phyloP scores from a whole-genome alignment of 176 grass and related monocot species.

The Paspalum vaginatum region DNA sequence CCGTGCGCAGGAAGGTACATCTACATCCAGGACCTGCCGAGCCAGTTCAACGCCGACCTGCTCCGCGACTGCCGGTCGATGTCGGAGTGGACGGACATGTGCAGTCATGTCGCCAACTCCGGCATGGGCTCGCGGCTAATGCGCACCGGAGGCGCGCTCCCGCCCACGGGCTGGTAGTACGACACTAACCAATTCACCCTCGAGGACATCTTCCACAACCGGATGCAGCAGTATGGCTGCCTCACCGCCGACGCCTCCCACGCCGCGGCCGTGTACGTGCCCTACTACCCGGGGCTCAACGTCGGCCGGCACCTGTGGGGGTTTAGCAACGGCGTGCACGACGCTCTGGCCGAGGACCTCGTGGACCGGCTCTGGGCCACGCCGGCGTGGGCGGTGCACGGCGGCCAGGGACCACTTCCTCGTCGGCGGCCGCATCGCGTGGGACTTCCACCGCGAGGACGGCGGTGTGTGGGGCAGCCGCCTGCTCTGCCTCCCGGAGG shows the following conservation, averaged over 20 bases:
- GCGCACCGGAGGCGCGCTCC: constrained; percentile 48
- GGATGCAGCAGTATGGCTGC: constrained; percentile 70
- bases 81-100: constrained; percentile 59
- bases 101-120: constrained; percentile 46
- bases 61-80: constrained; percentile 55
- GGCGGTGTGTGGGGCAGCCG: constrained; percentile 63
- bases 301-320: constrained; percentile 63
- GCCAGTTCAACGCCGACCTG: constrained; percentile 54
- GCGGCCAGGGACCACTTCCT: too few species aligned
- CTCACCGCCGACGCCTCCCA: constrained; percentile 66
- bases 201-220: constrained; percentile 70
- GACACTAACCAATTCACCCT: constrained; percentile 71
- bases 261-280: too few species aligned
- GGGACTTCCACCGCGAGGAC: constrained; percentile 60
- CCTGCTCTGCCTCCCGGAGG: constrained; percentile 57
- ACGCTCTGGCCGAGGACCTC: constrained; percentile 52
- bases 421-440: constrained; percentile 65
- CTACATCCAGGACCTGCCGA: constrained; percentile 55
- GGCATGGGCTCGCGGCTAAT: constrained; percentile 53
- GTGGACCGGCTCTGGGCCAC: constrained; percentile 28
- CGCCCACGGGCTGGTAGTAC: constrained; percentile 63
- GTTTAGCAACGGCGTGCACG: constrained; percentile 37
- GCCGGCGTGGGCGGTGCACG: constrained; percentile 45
- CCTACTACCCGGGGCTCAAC: constrained; percentile 71
- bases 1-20: constrained; percentile 60